These are phyloP conservation scores for Ligustrum vulgare DNA, from an alignment of 257 asterid genomes.

Conservation along the genomic window DNA sequence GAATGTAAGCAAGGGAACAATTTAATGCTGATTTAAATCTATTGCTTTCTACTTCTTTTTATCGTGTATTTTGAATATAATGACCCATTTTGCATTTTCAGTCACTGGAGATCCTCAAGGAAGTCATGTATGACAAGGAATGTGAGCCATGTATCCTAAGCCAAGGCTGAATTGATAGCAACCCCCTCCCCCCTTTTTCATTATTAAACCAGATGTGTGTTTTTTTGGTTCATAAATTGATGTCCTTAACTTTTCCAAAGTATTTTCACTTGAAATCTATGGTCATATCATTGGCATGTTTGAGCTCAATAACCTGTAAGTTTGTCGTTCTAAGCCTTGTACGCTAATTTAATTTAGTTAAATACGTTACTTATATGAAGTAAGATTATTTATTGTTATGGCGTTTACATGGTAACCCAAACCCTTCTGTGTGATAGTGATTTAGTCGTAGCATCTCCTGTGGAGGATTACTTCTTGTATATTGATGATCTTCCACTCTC, in stretches of 20 bases:
- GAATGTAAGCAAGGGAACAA: constrained; percentile 1
- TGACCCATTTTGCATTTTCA: constrained; percentile 36
- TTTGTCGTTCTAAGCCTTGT: constrained; percentile 19
- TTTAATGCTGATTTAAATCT: neutral
- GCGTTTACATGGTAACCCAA: neutral
- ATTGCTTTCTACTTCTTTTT: constrained; percentile 7
- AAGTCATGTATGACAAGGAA: constrained; percentile 75
- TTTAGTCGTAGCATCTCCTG: constrained; percentile 88
- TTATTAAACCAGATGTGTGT: neutral
- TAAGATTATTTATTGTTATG: constrained; percentile 7
- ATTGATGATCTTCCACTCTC: constrained; percentile 77
- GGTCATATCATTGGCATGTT: constrained; percentile 96
- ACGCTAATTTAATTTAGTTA: constrained; percentile 10
- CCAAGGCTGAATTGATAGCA: constrained; percentile 24
- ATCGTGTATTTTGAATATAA: constrained; percentile 15
- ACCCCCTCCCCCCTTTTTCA: neutral
- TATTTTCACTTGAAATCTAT: constrained; percentile 85
- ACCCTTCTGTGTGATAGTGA: constrained; percentile 42
- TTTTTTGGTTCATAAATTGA: constrained; percentile 20
- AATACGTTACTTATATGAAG: neutral
- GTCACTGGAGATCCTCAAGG: constrained; percentile 92
- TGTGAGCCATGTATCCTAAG: constrained; percentile 84
- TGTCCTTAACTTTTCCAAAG: constrained; percentile 63
- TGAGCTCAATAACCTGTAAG: constrained; percentile 98
- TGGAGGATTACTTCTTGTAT: constrained; percentile 81